Evolutionary conservation across 2,329 filamentous ascomycete genomes (phyloP), one percentile per base, ranked within the genome.

Genomic region (Ascochyta pisi): DNA sequence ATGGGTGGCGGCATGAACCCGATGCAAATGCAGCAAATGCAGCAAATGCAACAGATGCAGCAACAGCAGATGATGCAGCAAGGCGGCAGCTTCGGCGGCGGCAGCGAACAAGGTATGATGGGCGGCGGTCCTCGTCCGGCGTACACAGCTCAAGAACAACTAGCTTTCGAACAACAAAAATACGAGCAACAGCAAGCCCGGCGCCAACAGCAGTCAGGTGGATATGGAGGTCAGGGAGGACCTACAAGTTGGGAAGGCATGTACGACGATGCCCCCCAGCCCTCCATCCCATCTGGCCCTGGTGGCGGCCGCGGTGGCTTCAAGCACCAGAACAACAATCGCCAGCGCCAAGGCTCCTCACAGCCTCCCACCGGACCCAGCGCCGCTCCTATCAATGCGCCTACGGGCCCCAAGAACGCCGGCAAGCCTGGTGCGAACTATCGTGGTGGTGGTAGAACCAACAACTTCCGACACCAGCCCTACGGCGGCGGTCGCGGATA

Each of bases 191-290:
- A 88, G 71, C 82, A 87, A 73, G 80, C 80, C 61, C 82, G 83
- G 59, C 84, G 83, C 74, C 76, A 81, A 72, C 76, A 78, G 57
- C 76, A 79, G 59, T 65, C 63, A 31, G 71, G 68, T 52, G 76
- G 76, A 24, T 76, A 73, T 74, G 83, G 78, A 44, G 83, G 78
- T 34, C 80, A 80, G 53, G 86, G 86, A 40, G 87, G 86, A 15
- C 89, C 89, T n/a, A 91, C 90, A 23, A 93, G 89, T 37, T 97
- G 93, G 92, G 94, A 98, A 75, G 94, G 94, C 69, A 96, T 96
- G 92, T 98, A 97, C 75, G 94, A 98, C 73, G 94, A 97, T 73
- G 91, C 93, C 2, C 93, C 92, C 15, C 91, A 94, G 72, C 91
- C 91, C 5, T 88, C 88, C 66, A 84, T 88, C 64, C 81, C 78